Percentiles rank a stretch among this genome's conserved stretches.
These are phyloP conservation scores for Heliosperma pusillum DNA, from an alignment of 148 eudicot genomes.

Conservation along the genomic window DNA sequence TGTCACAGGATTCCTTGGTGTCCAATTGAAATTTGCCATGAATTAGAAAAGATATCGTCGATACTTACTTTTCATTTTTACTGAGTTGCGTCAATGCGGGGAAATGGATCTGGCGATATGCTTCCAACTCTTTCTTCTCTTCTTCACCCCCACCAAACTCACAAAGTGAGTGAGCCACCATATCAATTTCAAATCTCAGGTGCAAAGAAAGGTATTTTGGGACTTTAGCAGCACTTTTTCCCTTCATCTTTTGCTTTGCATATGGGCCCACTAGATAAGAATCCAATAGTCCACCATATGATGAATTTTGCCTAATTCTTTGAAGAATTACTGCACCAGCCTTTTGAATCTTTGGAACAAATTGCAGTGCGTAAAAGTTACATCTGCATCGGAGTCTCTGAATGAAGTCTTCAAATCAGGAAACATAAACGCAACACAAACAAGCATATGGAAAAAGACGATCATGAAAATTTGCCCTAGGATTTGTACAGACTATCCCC, in stretches of 20 bases:
- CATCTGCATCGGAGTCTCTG: constrained; percentile 99
- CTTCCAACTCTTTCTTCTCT: constrained; percentile 79
- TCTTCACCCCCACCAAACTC: constrained; percentile 97
- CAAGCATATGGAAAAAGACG: neutral
- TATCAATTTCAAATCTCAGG: constrained; percentile 95
- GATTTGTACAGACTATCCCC: neutral
- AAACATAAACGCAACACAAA: constrained; percentile 20
- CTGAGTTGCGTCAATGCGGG: constrained; percentile 59
- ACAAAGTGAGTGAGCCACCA: constrained; percentile 98
- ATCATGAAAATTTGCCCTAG: constrained; percentile 3
- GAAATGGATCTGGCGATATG: constrained; percentile 81
- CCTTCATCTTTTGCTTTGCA: constrained; percentile 36
- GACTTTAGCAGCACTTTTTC: constrained; percentile 34
- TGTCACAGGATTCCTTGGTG: neutral
- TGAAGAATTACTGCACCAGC: constrained; percentile 71
- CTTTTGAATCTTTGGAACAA: constrained; percentile 88
- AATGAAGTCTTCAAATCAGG: constrained; percentile 59
- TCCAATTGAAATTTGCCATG: constrained; percentile 8
- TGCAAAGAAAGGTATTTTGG: constrained; percentile 84
- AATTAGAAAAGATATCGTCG: neutral
- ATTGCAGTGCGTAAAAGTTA: constrained; percentile 87
- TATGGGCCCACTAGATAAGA: constrained; percentile 74
- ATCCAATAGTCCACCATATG: constrained; percentile 61
- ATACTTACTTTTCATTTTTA: constrained; percentile 58
- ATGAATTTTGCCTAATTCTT: constrained; percentile 73